phyloP scores from a whole-genome alignment of 2,329 filamentous ascomycete species.

The Penicillium vulpinum region DNA sequence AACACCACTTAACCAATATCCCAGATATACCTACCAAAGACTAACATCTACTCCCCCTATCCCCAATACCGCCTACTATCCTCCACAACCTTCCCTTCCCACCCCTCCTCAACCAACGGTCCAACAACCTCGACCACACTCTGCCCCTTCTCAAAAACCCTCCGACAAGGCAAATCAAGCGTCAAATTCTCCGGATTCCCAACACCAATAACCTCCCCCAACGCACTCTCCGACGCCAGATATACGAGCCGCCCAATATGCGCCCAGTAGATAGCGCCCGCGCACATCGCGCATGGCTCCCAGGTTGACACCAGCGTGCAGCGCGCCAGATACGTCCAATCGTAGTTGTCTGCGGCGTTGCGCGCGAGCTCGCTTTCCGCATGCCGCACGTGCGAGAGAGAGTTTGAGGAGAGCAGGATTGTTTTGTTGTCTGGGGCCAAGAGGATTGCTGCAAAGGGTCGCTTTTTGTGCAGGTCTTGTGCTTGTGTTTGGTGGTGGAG shows the following conservation, averaged over 20 bases:
- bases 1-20: not conserved
- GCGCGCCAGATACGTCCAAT: constrained; percentile 49
- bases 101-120: constrained; percentile 39
- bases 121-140: constrained; percentile 53
- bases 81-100: constrained; percentile 48
- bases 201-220: constrained; percentile 48
- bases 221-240: constrained; percentile 50
- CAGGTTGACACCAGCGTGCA: constrained; percentile 56
- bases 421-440: constrained; percentile 53
- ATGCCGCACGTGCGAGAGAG: constrained; percentile 55
- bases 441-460: constrained; percentile 53
- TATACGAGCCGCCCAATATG: constrained; percentile 56
- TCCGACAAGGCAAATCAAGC: constrained; percentile 51
- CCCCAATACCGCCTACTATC: constrained; percentile 51
- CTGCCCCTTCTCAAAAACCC: constrained; percentile 51
- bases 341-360: constrained; percentile 51
- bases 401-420: constrained; percentile 51
- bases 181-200: constrained; percentile 56
- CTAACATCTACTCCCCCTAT: too few species aligned
- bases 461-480: constrained; percentile 46
- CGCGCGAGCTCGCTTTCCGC: constrained; percentile 54
- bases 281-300: constrained; percentile 59
- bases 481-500: constrained; percentile 48
- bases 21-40: not conserved
- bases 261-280: constrained; percentile 52